Conservation (phyloP, 805 yeast genomes). For the Saccharomycopsis sp. region DNA sequence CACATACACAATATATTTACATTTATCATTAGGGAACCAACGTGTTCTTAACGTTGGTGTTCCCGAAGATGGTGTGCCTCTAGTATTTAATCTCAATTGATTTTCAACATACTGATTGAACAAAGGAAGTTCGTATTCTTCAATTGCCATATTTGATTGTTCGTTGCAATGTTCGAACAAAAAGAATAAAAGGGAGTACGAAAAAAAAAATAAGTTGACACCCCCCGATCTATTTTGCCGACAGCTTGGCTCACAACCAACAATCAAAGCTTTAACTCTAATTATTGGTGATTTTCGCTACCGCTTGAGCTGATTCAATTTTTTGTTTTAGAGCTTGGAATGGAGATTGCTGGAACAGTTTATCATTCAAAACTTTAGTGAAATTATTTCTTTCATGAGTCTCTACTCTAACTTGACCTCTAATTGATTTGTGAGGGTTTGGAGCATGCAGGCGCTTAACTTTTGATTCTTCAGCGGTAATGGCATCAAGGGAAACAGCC, state of each 20-base stretch:
- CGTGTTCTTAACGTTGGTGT: constrained; percentile 7
- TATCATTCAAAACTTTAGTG: constrained; percentile 47
- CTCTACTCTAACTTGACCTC: constrained; percentile 48
- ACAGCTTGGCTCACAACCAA: background rate
- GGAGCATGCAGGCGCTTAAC: constrained; percentile 37
- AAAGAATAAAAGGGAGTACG: too few species aligned
- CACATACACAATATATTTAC: constrained; percentile 13
- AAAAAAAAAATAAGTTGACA: too few species aligned
- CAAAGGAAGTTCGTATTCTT: constrained; percentile 13
- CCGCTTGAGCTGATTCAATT: constrained; percentile 6
- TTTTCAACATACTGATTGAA: constrained; percentile 5
- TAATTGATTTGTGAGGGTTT: constrained; percentile 43
- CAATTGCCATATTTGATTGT: background rate
- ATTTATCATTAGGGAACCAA: constrained; percentile 6
- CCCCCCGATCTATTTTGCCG: background rate
- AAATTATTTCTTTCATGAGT: constrained; percentile 53
- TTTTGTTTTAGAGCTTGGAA: constrained; percentile 53
- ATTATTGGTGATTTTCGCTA: background rate
- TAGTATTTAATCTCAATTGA: background rate
- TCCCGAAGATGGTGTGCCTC: background rate
- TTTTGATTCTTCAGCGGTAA: constrained; percentile 25
- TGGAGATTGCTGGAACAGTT: constrained; percentile 48
- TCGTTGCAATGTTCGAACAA: too few species aligned
- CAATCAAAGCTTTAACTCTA: background rate
- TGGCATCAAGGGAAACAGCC: constrained; percentile 41